Evolutionary conservation across 306 rosid species (phyloP).

Genomic region (Rosa persica): DNA sequence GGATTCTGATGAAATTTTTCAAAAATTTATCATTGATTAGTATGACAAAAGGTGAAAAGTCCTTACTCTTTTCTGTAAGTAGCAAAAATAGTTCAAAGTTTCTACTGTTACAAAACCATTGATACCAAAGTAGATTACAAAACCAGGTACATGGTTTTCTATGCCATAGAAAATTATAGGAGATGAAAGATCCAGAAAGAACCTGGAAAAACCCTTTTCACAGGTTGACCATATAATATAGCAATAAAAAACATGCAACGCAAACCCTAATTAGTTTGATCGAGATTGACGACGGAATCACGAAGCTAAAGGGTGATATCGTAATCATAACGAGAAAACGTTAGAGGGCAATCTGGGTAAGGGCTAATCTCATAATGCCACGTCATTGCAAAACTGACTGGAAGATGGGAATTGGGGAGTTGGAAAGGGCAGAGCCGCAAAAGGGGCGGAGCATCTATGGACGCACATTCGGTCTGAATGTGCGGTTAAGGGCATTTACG

Average conservation of each 20-base stretch:
- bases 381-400: not conserved
- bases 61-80: not conserved
- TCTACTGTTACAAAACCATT: not conserved
- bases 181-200: not conserved
- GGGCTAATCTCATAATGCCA: not conserved
- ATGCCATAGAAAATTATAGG: not conserved
- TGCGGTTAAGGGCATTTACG: conserved; percentile 16
- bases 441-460: not conserved
- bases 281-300: not conserved
- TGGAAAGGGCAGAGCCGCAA: not conserved
- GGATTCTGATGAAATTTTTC: too few relatives aligned
- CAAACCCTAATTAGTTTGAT: not conserved
- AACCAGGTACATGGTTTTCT: not conserved
- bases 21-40: too few relatives aligned
- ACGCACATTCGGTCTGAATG: conserved; percentile 6
- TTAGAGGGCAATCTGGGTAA: not conserved
- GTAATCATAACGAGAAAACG: not conserved
- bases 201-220: not conserved
- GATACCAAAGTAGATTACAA: not conserved
- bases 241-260: not conserved
- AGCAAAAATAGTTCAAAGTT: not conserved
- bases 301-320: not conserved
- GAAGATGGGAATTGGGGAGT: not conserved
- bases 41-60: too few relatives aligned
- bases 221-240: not conserved